These are phyloP conservation scores for Pouteria campechiana DNA, from an alignment of 179 eudicot genomes.

Conservation along the genomic window DNA sequence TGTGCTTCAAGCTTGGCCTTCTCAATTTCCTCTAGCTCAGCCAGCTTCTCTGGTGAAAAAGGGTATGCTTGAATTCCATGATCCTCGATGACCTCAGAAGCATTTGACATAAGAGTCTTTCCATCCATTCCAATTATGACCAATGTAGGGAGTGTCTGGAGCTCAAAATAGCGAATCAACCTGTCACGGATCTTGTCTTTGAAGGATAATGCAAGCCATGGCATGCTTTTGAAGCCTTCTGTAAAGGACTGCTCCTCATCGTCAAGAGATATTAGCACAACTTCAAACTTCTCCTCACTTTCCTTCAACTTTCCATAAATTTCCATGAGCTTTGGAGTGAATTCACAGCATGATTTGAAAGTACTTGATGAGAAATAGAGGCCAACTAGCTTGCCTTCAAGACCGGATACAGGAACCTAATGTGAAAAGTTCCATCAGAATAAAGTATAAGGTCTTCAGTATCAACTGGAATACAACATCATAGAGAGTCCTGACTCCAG, in stretches of 20 bases:
- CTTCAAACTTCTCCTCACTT: conserved; percentile 43
- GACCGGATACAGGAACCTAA: conserved; percentile 57
- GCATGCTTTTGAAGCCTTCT: conserved; percentile 27
- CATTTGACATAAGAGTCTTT: conserved; percentile 52
- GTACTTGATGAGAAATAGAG: conserved; percentile 42
- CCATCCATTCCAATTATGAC: conserved; percentile 67
- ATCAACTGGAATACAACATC: too few species aligned
- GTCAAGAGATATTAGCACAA: conserved; percentile 68
- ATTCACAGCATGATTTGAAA: conserved; percentile 21
- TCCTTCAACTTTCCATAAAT: conserved; percentile 40
- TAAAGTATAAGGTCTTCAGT: too few species aligned
- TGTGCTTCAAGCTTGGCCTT: conserved; percentile 52
- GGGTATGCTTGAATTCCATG: conserved; percentile 65
- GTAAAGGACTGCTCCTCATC: conserved; percentile 40
- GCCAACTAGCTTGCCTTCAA: conserved; percentile 65
- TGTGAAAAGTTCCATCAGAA: too few species aligned
- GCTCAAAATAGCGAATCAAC: conserved; percentile 53
- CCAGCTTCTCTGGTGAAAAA: conserved; percentile 56
- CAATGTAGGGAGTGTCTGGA: conserved; percentile 41
- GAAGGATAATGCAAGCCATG: conserved; percentile 59
- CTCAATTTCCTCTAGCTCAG: conserved; percentile 54
- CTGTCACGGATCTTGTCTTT: conserved; percentile 48
- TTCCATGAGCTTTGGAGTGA: conserved; percentile 35
- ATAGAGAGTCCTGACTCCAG: too few species aligned
- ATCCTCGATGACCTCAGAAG: conserved; percentile 39